Conservation (phyloP, 2,329 filamentous ascomycete species). For the Calonectria fujianensis region DNA sequence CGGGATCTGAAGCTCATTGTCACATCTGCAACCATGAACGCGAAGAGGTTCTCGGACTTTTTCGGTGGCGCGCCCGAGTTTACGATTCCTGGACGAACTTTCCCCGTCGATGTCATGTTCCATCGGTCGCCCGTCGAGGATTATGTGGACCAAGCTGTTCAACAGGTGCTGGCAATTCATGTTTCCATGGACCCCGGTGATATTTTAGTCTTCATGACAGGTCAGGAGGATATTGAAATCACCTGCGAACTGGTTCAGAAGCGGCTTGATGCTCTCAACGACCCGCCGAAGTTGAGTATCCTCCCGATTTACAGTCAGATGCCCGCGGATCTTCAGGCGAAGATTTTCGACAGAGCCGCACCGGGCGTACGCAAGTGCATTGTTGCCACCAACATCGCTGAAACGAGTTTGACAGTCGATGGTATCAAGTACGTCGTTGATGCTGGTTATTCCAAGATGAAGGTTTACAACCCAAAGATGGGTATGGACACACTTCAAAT, state of each 20-base stretch:
- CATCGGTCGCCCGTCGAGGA: slow-evolving; percentile 96
- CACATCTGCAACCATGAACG: slow-evolving; percentile 98
- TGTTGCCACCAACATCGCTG: slow-evolving; percentile 98
- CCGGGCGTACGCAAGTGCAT: slow-evolving; percentile 97
- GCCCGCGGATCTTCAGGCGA: slow-evolving; percentile 97
- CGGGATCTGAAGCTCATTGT: slow-evolving; percentile 97
- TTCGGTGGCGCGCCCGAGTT: slow-evolving; percentile 98
- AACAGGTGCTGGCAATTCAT: slow-evolving; percentile 96
- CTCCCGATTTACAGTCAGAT: slow-evolving; percentile 99
- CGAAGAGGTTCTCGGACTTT: slow-evolving; percentile 95
- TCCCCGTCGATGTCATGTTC: slow-evolving; percentile 97
- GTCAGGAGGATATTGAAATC: slow-evolving; percentile 97
- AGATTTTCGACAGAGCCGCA: slow-evolving; percentile 94
- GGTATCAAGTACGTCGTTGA: slow-evolving; percentile 99
- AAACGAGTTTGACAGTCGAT: slow-evolving; percentile 97
- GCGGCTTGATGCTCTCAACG: slow-evolving; percentile 89
- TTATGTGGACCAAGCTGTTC: slow-evolving; percentile 97
- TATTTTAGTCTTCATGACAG: slow-evolving; percentile 99
- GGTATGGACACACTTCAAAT: slow-evolving; percentile 99
- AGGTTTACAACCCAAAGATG: slow-evolving; percentile 99
- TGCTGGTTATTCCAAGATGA: slow-evolving; percentile 95
- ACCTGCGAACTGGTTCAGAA: slow-evolving; percentile 96
- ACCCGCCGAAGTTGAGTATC: slow-evolving; percentile 95
- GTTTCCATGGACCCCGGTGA: slow-evolving; percentile 95
- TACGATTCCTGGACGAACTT: slow-evolving; percentile 95